These are phyloP conservation scores for Cystobasidium sp. DNA, from an alignment of 1,284 basidiomycete species.

Conservation along the genomic window DNA sequence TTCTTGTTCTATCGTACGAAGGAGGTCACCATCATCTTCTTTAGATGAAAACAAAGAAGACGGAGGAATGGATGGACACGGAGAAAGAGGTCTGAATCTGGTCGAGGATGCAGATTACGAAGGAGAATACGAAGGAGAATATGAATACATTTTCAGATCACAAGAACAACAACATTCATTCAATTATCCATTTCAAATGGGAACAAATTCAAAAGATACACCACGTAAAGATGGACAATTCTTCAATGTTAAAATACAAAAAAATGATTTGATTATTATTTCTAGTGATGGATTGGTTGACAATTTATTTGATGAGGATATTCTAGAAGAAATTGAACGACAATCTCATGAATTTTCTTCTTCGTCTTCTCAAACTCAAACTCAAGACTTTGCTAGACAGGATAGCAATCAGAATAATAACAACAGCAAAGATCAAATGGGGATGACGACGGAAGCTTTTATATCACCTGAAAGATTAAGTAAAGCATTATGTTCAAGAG, in stretches of 20 bases:
- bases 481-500: constrained; percentile 61
- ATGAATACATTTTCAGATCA: constrained; percentile 71
- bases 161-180: constrained; percentile 96
- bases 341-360: constrained; percentile 61
- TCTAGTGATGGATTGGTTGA: constrained; percentile 89
- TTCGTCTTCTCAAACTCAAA: too few species aligned
- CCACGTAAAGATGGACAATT: constrained; percentile 74
- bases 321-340: constrained; percentile 81
- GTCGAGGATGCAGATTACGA: too few species aligned
- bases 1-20: constrained; percentile 60
- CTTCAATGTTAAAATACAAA: constrained; percentile 74
- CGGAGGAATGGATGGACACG: too few species aligned
- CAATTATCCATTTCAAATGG: constrained; percentile 88
- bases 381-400: background rate
- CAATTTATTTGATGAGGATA: constrained; percentile 93
- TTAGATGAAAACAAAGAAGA: too few species aligned
- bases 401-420: constrained; percentile 17
- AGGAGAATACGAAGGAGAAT: constrained; percentile 26
- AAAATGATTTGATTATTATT: constrained; percentile 86
- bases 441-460: constrained; percentile 36
- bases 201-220: constrained; percentile 72
- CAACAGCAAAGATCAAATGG: background rate
- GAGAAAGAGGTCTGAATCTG: too few species aligned
- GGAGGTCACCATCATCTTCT: too few species aligned
- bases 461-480: constrained; percentile 63